These are phyloP conservation scores for Chloroidium sp. DNA, from an alignment of 163 green algal genomes.

Conservation along the genomic window DNA sequence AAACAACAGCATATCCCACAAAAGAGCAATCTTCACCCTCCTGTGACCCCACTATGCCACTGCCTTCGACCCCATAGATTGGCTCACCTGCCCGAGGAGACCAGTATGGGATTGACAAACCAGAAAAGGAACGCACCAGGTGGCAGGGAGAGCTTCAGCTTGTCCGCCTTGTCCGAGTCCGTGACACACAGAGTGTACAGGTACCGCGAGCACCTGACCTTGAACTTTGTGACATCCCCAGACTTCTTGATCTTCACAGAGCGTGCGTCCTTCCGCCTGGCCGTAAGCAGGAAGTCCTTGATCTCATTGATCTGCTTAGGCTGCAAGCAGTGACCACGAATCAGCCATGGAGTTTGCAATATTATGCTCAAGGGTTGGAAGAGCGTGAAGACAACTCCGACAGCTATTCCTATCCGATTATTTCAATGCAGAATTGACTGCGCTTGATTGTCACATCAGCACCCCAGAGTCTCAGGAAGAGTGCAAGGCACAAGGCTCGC, in stretches of 20 bases:
- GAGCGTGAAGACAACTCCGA: too few species aligned
- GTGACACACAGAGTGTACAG: constrained; percentile 98
- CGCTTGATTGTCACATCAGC: too few species aligned
- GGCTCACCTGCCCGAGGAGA: too few species aligned
- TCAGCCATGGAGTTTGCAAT: background rate
- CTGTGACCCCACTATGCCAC: too few species aligned
- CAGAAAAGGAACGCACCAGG: constrained; percentile 55
- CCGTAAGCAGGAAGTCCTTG: constrained; percentile 99
- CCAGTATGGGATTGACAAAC: too few species aligned
- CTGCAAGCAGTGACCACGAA: constrained; percentile 46
- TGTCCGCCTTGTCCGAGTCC: constrained; percentile 97
- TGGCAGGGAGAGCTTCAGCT: constrained; percentile 98
- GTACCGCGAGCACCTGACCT: constrained; percentile 93
- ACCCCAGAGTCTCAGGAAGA: too few species aligned
- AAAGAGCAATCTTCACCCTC: too few species aligned
- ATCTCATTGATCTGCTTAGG: constrained; percentile 97
- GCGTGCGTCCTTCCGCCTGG: constrained; percentile 88
- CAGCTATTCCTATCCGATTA: too few species aligned
- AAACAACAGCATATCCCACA: too few species aligned
- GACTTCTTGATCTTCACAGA: constrained; percentile 98
- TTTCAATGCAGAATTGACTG: too few species aligned
- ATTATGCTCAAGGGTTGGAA: background rate
- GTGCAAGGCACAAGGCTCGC: too few species aligned
- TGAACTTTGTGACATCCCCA: constrained; percentile 84
- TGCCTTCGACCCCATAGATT: too few species aligned